These are phyloP conservation scores for Yamadazyma kitorensis DNA, from an alignment of 805 yeast genomes.

Conservation along the genomic window DNA sequence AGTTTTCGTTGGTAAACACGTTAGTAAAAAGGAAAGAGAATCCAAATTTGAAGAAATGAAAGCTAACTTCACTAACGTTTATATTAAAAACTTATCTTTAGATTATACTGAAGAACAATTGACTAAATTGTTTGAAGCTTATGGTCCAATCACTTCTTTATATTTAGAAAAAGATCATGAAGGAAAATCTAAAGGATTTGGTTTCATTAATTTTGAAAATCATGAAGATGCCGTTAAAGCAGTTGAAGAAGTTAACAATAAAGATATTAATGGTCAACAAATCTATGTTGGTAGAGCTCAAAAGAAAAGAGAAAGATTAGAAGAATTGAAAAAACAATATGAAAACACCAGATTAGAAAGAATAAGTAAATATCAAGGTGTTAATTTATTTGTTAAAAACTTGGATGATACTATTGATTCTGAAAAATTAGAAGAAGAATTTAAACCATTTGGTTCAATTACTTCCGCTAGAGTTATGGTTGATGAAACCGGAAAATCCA, in stretches of 20 bases:
- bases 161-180: conserved; percentile 75
- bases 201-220: conserved; percentile 85
- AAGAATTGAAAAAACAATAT: conserved; percentile 91
- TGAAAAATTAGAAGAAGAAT: conserved; percentile 87
- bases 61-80: conserved; percentile 93
- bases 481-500: conserved; percentile 91
- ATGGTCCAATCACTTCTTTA: conserved; percentile 82
- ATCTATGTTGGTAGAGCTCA: conserved; percentile 98
- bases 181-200: conserved; percentile 93
- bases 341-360: conserved; percentile 91
- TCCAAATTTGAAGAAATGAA: conserved; percentile 85
- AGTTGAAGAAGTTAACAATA: conserved; percentile 86
- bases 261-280: conserved; percentile 79
- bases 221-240: conserved; percentile 91
- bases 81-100: conserved; percentile 82
- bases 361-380: conserved; percentile 93
- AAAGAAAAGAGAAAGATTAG: conserved; percentile 96
- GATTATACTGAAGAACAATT: conserved; percentile 73
- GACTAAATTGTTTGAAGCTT: conserved; percentile 64
- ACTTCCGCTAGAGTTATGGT: conserved; percentile 96
- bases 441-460: conserved; percentile 89
- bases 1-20: conserved; percentile 93
- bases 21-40: conserved; percentile 90
- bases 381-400: conserved; percentile 94
- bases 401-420: conserved; percentile 91